Evolutionary conservation across 805 yeast species (phyloP).

Genomic region (Ogataea nonfermentans): DNA sequence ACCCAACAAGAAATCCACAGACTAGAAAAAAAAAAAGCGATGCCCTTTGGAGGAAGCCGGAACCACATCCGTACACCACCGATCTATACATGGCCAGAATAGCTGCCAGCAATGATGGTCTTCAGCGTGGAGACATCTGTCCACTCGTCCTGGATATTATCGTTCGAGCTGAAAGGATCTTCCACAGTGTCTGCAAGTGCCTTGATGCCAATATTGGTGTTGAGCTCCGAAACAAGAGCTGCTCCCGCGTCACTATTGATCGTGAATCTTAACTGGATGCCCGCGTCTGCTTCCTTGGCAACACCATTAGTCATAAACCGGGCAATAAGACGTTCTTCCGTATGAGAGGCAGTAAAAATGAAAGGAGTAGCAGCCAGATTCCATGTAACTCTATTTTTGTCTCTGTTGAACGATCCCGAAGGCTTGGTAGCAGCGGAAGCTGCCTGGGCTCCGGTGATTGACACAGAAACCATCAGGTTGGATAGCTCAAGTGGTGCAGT

Average conservation of each 20-base stretch:
- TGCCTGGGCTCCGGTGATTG: constrained; percentile 60
- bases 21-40: constrained; percentile 3
- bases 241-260: constrained; percentile 44
- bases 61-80: constrained; percentile 9
- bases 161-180: constrained; percentile 36
- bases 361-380: constrained; percentile 47
- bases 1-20: constrained; percentile 10
- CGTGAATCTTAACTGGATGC: constrained; percentile 69
- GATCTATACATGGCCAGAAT: constrained; percentile 38
- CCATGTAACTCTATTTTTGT: constrained; percentile 86
- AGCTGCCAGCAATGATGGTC: constrained; percentile 49
- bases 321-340: constrained; percentile 74
- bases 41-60: not conserved
- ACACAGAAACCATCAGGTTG: constrained; percentile 61
- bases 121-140: constrained; percentile 42
- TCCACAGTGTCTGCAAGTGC: constrained; percentile 28
- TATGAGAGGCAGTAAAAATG: constrained; percentile 32
- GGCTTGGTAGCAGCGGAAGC: constrained; percentile 86
- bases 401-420: constrained; percentile 85
- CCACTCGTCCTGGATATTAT: constrained; percentile 28
- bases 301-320: constrained; percentile 75
- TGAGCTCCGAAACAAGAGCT: constrained; percentile 40
- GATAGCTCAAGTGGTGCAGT: constrained; percentile 45
- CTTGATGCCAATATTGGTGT: constrained; percentile 36
- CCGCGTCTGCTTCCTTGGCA: constrained; percentile 71